Evolutionary conservation across 768 basidiomycete species (phyloP), one percentile per base, ranked within the genome.

Genomic region (Xerocomellus amylosporus): DNA sequence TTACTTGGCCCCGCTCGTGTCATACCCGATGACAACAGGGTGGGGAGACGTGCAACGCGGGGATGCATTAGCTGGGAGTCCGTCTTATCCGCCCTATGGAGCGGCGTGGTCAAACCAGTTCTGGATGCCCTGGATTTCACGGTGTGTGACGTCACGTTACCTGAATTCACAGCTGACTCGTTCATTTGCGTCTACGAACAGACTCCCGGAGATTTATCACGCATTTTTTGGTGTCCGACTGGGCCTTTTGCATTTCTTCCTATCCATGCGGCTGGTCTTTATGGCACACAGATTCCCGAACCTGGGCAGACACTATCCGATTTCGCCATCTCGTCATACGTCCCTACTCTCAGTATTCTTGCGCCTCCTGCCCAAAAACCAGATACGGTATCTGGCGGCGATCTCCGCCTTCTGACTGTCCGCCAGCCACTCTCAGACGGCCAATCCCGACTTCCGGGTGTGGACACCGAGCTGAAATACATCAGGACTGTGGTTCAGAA

Each of bases 401-500:
- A 24, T 9, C 31, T 46, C 30, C 20, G 8, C 19, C 31, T 46
- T 6, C 45, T 46, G 14, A 13, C 31, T 14, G 45, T 67, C 22
- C 26, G 41, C 2, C 60, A 65, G 34, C 60, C 64, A 10, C 17
- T 38, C 1, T 46, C 67, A 12, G 59, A 58, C 5, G 61, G 60
- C 6, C 45, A 52, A 17, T 17, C 2, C 13, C 40, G 31, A 37
- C 51, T 68, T 6, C 62, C 55, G 0, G 56, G 53, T 26, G 42
- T 56, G 12, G 46, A 60, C 12, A 54, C 60, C 2, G 53, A 52
- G 62, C 58, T 50, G 68, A 64, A 45, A 65, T 66, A 49, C 67
- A 70, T 22, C 31, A 45, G 24, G 12, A 3, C n/a, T 2, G 22
- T 55, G 2, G 7, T 56, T 31, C 13, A 31, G 4, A 28, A n/a